Evolutionary conservation across 192 early-diverging fungal species (phyloP).

Genomic region (Thoreauomyces humboldtii): DNA sequence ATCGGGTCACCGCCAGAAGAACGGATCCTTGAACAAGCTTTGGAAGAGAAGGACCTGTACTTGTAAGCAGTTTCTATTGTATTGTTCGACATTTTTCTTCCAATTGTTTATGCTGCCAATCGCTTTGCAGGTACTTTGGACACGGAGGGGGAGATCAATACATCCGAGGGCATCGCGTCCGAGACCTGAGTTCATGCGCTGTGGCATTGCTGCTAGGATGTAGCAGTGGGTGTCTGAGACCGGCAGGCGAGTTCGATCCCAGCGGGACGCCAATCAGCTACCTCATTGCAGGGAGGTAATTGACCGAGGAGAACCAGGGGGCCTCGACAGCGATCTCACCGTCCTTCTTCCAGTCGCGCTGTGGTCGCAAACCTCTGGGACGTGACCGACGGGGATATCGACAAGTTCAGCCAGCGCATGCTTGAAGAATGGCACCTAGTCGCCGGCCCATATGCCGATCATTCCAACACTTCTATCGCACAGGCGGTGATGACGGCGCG

Average conservation of each 20-base stretch:
- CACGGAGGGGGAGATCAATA: conserved; percentile 91
- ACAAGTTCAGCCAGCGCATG: conserved; percentile 74
- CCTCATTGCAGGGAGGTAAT: conserved; percentile 75
- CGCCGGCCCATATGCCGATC: background rate
- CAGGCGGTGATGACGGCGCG: conserved; percentile 74
- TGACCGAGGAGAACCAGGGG: background rate
- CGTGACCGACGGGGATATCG: conserved; percentile 95
- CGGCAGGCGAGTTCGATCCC: conserved; percentile 86
- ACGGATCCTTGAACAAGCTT: conserved; percentile 56
- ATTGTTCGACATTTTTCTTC: background rate
- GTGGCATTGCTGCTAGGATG: conserved; percentile 90
- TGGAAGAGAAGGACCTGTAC: conserved; percentile 61
- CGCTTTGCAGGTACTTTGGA: conserved; percentile 77
- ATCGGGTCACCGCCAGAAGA: conserved; percentile 66
- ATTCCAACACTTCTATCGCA: conserved; percentile 50
- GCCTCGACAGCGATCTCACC: background rate
- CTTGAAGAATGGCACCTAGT: conserved; percentile 73
- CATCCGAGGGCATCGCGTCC: conserved; percentile 63
- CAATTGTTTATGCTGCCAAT: background rate
- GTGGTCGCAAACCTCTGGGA: conserved; percentile 97
- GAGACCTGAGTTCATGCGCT: conserved; percentile 64
- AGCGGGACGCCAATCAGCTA: conserved; percentile 81
- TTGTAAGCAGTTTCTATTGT: conserved; percentile 41
- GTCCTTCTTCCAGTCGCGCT: conserved; percentile 54
- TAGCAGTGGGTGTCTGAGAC: conserved; percentile 78